Conservation (phyloP, 148 eudicot species). For the Vaccinium vitisidaea region DNA sequence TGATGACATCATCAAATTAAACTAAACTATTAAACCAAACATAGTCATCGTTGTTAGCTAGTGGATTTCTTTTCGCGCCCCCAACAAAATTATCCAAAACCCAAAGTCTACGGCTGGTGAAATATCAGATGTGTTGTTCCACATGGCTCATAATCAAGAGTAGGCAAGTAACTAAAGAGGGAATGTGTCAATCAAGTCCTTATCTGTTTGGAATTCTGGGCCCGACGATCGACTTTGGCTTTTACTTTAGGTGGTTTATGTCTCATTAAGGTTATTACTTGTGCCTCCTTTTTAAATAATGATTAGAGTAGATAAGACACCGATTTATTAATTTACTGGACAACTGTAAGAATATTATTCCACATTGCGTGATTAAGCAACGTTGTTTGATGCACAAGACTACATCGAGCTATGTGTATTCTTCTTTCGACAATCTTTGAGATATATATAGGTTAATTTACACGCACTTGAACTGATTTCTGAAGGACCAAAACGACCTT, state of each 20-base stretch:
- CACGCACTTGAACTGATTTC: not conserved
- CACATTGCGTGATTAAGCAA: not conserved
- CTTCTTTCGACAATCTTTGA: not conserved
- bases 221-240: too few relatives aligned
- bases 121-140: too few relatives aligned
- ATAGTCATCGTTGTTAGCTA: too few relatives aligned
- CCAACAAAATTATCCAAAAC: slow-evolving; percentile 15
- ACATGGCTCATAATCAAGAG: not conserved
- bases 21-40: too few relatives aligned
- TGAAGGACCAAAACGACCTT: not conserved
- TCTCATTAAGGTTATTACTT: not conserved
- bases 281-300: not conserved
- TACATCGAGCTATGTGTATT: too few relatives aligned
- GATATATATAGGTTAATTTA: too few relatives aligned
- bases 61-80: not conserved
- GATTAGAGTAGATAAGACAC: not conserved
- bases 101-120: not conserved
- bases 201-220: too few relatives aligned
- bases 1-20: too few relatives aligned
- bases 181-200: too few relatives aligned
- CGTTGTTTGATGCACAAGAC: too few relatives aligned
- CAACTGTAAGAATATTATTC: not conserved
- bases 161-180: too few relatives aligned
- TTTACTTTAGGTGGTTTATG: not conserved
- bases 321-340: too few relatives aligned